These are phyloP conservation scores for Chlamydomonas sp. DNA, from an alignment of 139 green algal species.

Conservation along the genomic window DNA sequence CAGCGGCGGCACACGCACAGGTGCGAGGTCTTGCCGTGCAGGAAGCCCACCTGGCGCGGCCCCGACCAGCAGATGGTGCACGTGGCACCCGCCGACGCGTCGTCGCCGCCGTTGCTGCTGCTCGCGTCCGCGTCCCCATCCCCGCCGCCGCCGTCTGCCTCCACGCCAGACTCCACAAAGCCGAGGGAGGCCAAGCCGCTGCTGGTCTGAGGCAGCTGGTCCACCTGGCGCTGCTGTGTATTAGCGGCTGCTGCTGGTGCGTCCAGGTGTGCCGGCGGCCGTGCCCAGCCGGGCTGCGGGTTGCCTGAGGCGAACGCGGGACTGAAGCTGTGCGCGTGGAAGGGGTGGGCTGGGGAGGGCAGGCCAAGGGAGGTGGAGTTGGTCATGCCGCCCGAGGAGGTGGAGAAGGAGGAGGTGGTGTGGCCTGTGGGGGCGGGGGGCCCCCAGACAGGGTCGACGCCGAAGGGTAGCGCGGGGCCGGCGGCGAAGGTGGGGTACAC, in stretches of 20 bases:
- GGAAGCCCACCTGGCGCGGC: slow-evolving; percentile 36
- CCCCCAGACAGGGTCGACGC: slow-evolving; percentile 11
- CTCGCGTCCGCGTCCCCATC: not conserved
- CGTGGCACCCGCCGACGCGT: not conserved
- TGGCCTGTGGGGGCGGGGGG: not conserved
- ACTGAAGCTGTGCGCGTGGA: no score
- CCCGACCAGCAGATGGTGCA: slow-evolving; percentile 37
- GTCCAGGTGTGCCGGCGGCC: no score
- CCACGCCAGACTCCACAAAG: slow-evolving; percentile 8
- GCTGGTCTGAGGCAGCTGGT: not conserved
- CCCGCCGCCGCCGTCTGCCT: not conserved
- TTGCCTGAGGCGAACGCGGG: no score
- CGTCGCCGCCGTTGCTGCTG: not conserved
- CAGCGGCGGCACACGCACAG: slow-evolving; percentile 43
- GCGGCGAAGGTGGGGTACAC: not conserved
- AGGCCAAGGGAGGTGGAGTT: no score
- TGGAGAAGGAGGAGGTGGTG: not conserved
- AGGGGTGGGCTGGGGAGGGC: no score
- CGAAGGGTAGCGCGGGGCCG: not conserved
- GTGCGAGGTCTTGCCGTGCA: slow-evolving; percentile 40
- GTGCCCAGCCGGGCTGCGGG: no score
- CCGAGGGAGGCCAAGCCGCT: slow-evolving; percentile 24
- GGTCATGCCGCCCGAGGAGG: not conserved
- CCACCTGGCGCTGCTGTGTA: no score
- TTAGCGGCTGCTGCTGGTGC: no score